A percentile compares a stretch with the other conserved stretches of the same genome.
Conservation (phyloP, 176 grass and related monocot species). For the Phyllostachys edulis region DNA sequence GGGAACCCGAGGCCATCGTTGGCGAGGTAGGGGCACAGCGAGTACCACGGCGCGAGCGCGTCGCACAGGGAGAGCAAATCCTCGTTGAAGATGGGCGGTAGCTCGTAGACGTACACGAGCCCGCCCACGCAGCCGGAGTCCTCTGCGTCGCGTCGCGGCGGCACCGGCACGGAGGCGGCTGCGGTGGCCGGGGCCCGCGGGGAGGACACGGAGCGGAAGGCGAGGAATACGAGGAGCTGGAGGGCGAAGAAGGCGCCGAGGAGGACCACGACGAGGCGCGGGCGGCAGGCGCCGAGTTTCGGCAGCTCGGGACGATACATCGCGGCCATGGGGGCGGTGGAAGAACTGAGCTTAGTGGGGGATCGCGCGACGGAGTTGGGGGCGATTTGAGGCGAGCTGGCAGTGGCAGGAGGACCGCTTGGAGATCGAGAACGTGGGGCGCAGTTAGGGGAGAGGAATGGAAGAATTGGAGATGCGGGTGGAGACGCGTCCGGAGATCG, state of each 20-base stretch:
- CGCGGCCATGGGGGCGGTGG: conserved; percentile 13
- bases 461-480: conserved; percentile 5
- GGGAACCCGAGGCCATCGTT: conserved; percentile 65
- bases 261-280: conserved; percentile 38
- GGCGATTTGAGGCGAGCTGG: conserved; percentile 22
- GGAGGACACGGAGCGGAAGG: conserved; percentile 34
- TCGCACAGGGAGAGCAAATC: conserved; percentile 61
- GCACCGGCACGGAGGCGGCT: background rate
- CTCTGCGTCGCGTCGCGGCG: background rate
- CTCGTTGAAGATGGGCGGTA: conserved; percentile 61
- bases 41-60: conserved; percentile 50
- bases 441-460: background rate
- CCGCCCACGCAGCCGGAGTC: conserved; percentile 43
- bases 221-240: conserved; percentile 61
- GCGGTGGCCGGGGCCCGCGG: background rate
- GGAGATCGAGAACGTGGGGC: conserved; percentile 33
- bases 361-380: background rate
- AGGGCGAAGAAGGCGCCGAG: conserved; percentile 49
- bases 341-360: background rate
- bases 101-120: conserved; percentile 75
- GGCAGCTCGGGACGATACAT: conserved; percentile 29
- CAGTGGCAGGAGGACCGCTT: conserved; percentile 21
- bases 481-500: conserved; percentile 23
- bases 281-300: conserved; percentile 29
- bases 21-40: conserved; percentile 58